These are phyloP conservation scores for Exserohilum turcica DNA, from an alignment of 2,329 filamentous ascomycete genomes.

Conservation along the genomic window DNA sequence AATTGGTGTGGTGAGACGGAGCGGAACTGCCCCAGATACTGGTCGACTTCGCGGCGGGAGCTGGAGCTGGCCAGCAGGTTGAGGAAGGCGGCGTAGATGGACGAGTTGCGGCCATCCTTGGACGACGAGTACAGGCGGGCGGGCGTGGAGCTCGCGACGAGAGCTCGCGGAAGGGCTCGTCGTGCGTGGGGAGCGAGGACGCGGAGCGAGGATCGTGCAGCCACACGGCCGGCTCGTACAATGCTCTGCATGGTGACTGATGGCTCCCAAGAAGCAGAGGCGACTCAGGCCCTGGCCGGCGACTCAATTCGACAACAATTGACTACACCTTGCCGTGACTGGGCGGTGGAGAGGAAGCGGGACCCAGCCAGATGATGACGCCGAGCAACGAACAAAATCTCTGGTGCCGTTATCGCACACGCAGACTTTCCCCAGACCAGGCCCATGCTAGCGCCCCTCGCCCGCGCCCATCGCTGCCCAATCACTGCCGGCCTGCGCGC, in stretches of 20 bases:
- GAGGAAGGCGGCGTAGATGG: conserved; percentile 71
- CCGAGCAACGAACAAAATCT: conserved; percentile 36
- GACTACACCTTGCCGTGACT: conserved; percentile 13
- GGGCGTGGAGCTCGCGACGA: conserved; percentile 35
- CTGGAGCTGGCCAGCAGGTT: conserved; percentile 94
- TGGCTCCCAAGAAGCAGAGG: conserved; percentile 31
- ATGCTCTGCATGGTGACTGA: conserved; percentile 45
- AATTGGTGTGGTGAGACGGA: conserved; percentile 97
- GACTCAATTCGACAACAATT: conserved; percentile 28
- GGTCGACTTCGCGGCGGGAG: conserved; percentile 93
- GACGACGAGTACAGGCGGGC: conserved; percentile 41
- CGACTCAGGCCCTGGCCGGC: conserved; percentile 10
- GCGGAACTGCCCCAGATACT: conserved; percentile 96
- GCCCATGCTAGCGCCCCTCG: conserved; percentile 3
- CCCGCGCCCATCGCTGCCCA: not conserved
- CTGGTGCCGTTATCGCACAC: conserved; percentile 13
- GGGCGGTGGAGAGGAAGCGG: conserved; percentile 15
- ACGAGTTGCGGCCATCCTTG: conserved; percentile 41
- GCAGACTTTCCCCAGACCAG: conserved; percentile 17
- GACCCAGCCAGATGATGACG: conserved; percentile 21
- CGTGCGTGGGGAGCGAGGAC: conserved; percentile 37
- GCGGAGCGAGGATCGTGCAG: conserved; percentile 43
- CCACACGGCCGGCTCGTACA: conserved; percentile 46
- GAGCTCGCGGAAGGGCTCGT: conserved; percentile 40
- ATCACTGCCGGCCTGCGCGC: not conserved